A percentile compares a stretch with the other conserved stretches of the same genome.
phyloP scores from a whole-genome alignment of 2,329 filamentous ascomycete species.

The Zalaria sp. region DNA sequence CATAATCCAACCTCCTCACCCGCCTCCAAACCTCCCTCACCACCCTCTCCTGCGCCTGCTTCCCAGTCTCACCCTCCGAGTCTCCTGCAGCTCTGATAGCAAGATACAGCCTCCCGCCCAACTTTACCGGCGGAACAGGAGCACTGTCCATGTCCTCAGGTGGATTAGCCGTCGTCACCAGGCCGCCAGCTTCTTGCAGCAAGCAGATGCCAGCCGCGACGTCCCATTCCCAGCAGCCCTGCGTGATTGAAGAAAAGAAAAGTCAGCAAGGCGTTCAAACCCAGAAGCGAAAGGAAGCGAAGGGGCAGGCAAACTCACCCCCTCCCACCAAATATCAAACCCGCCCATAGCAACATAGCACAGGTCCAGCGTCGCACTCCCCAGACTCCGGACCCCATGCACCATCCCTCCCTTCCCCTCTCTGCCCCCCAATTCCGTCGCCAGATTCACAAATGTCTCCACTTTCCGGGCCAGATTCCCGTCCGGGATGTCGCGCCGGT shows the following conservation, averaged over 20 bases:
- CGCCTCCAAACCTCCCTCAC: constrained; percentile 61
- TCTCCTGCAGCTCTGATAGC: constrained; percentile 57
- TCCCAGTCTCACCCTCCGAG: constrained; percentile 45
- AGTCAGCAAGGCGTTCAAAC: constrained; percentile 1
- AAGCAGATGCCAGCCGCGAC: constrained; percentile 64
- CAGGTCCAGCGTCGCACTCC: constrained; percentile 58
- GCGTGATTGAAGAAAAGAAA: not conserved
- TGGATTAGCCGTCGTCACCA: constrained; percentile 62
- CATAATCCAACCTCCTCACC: constrained; percentile 52
- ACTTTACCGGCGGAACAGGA: constrained; percentile 42
- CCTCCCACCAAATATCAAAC: constrained; percentile 75
- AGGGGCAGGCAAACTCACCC: constrained; percentile 28
- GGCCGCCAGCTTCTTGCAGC: constrained; percentile 56
- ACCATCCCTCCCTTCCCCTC: constrained; percentile 64
- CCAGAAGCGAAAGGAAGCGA: too few species aligned
- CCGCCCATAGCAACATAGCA: constrained; percentile 63
- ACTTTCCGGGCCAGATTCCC: constrained; percentile 60
- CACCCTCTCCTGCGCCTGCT: constrained; percentile 54
- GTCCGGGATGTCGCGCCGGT: constrained; percentile 49
- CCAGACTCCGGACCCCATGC: constrained; percentile 58
- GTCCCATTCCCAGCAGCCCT: constrained; percentile 64
- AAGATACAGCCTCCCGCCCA: constrained; percentile 58
- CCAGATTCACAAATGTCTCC: constrained; percentile 64
- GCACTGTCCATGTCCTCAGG: constrained; percentile 42
- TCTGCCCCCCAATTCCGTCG: constrained; percentile 47